Percentiles rank a stretch among this genome's conserved stretches.
Evolutionary conservation across 2,329 filamentous ascomycete genomes (phyloP).

Genomic region (Cladorrhinum sp.): DNA sequence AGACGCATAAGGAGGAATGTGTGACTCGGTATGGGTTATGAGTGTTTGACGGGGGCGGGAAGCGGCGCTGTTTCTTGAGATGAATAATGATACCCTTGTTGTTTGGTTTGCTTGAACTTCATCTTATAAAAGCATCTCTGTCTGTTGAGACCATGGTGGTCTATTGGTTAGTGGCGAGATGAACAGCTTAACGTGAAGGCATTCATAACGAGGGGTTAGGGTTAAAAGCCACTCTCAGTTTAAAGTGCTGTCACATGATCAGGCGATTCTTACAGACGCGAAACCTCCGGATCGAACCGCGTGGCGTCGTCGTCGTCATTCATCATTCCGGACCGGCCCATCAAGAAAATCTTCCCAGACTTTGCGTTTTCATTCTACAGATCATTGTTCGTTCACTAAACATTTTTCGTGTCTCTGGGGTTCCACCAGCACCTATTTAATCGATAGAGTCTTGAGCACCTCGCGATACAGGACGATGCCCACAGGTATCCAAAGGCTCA

Average conservation of each 20-base stretch:
- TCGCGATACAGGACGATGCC: too few relatives aligned
- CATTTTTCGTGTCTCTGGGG: too few relatives aligned
- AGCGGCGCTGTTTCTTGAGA: too few relatives aligned
- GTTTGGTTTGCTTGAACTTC: background rate
- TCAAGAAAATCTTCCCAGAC: too few relatives aligned
- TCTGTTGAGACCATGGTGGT: too few relatives aligned
- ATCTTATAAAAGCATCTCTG: too few relatives aligned
- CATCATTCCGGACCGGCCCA: background rate
- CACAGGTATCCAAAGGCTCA: constrained; percentile 73
- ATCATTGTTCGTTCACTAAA: too few relatives aligned
- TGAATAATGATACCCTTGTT: constrained; percentile 7
- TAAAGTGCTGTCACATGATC: background rate
- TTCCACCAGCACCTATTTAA: too few relatives aligned
- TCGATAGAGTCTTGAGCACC: too few relatives aligned
- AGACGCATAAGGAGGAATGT: constrained; percentile 69
- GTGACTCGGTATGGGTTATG: constrained; percentile 60
- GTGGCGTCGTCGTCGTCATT: background rate
- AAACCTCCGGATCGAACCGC: background rate
- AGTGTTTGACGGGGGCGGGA: constrained; percentile 10
- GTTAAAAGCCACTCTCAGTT: background rate
- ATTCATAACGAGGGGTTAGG: background rate
- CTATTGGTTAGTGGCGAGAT: too few relatives aligned
- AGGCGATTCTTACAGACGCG: background rate
- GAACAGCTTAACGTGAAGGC: too few relatives aligned
- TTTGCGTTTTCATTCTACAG: too few relatives aligned